Conservation (phyloP, 2,329 filamentous ascomycete species). For the Trichoderma arundinaceum region DNA sequence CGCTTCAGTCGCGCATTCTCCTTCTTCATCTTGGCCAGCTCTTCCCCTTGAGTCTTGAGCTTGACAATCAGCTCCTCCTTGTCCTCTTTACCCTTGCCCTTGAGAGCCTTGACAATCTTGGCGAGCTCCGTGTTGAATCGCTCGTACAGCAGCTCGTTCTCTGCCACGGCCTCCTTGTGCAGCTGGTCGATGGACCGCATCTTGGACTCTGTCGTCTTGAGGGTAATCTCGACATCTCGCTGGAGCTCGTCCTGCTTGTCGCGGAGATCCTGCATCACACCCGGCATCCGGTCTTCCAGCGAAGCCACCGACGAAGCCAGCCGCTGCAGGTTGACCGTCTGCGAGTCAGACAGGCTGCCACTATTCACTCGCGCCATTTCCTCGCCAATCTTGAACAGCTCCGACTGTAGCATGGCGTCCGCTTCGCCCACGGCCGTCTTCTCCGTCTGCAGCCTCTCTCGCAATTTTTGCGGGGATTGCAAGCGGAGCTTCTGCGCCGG, state of each 20-base stretch:
- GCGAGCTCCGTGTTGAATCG: conserved; percentile 90
- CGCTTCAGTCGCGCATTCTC: conserved; percentile 84
- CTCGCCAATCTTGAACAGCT: conserved; percentile 79
- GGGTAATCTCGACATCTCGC: conserved; percentile 71
- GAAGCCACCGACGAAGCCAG: conserved; percentile 64
- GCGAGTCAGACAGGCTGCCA: conserved; percentile 40
- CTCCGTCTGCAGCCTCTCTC: conserved; percentile 84
- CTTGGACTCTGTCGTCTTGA: conserved; percentile 77
- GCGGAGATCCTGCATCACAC: conserved; percentile 62
- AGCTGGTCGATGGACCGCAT: conserved; percentile 84
- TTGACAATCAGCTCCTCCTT: conserved; percentile 77
- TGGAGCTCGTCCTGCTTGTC: conserved; percentile 68
- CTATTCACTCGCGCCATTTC: conserved; percentile 70
- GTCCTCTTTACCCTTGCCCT: conserved; percentile 73
- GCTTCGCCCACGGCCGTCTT: conserved; percentile 74
- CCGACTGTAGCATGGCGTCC: conserved; percentile 72
- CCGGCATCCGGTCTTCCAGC: conserved; percentile 71
- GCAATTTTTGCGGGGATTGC: conserved; percentile 74
- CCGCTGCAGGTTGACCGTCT: conserved; percentile 53
- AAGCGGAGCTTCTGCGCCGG: conserved; percentile 64
- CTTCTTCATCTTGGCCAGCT: conserved; percentile 76
- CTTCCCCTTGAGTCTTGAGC: conserved; percentile 76
- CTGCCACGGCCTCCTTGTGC: conserved; percentile 83
- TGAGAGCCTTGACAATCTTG: conserved; percentile 78
- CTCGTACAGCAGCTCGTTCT: conserved; percentile 92